Percentiles rank a stretch among this genome's conserved stretches.
Evolutionary conservation across 371 early-diverging fungal genomes (phyloP).

Genomic region (Entomophthora muscae): DNA sequence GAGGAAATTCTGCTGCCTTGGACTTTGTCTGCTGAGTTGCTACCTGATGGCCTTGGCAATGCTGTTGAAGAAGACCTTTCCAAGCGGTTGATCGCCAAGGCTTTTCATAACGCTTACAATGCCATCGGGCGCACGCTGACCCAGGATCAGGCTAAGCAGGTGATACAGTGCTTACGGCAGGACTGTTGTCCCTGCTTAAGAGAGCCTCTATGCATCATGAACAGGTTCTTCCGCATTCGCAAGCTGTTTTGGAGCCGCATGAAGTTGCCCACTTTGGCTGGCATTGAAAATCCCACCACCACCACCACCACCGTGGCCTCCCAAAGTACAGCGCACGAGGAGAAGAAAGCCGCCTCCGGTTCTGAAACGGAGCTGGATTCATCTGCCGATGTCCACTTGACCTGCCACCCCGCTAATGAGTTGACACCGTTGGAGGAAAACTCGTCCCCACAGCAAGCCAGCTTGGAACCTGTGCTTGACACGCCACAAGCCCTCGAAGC

Average conservation of each 20-base stretch:
- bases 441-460: background rate
- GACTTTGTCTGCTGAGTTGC: conserved; percentile 20
- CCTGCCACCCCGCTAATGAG: background rate
- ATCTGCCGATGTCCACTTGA: background rate
- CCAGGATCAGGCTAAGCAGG: background rate
- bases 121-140: background rate
- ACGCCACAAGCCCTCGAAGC: background rate
- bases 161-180: background rate
- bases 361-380: conserved; percentile 7
- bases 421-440: background rate
- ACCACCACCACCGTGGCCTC: background rate
- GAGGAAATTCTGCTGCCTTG: conserved; percentile 60
- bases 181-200: conserved; percentile 1
- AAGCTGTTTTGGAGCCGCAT: background rate
- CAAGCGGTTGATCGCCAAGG: background rate
- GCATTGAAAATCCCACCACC: background rate
- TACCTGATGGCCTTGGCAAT: background rate
- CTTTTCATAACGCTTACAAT: background rate
- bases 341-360: background rate
- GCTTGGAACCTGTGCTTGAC: background rate
- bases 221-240: background rate
- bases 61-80: background rate
- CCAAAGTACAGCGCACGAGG: background rate
- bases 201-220: background rate
- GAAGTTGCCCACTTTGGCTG: background rate